Evolutionary conservation across 2,329 filamentous ascomycete species (phyloP), one percentile per base, ranked within the genome.

Genomic region (Pestalotiopsis sp.): DNA sequence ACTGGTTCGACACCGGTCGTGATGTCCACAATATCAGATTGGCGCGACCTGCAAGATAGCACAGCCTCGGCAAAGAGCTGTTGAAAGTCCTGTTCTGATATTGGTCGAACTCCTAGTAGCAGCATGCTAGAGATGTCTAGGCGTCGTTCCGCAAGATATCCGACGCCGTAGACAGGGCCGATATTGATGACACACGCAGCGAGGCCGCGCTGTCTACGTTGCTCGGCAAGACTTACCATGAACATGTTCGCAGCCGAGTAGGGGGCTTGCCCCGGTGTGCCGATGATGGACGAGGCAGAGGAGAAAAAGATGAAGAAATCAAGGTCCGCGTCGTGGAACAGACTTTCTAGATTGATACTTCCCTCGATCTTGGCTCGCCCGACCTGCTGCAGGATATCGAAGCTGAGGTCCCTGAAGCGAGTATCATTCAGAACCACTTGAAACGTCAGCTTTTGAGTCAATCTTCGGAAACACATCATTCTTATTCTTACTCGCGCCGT

Each of bases 51-150:
- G 25, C 81, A 79, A 36, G 76, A 74, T 0, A 80, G 38, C 7
- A 84, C 76, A 1, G 78, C 79, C 68, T 84, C 81, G 1, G 81
- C 80, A 41, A 84, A 80, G 20, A 79, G 65, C 6, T 79, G 75
- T 68, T 80, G 79, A 17, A 83, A 72, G 23, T 82, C 81, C 4
- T 70, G 66, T 67, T 84, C 82, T 1, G 69, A 69, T 14, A 70
- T 63, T 12, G 57, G 55, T 3, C 14, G 11, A 12, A 20, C 20
- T 2, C n/a, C 55, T 3, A 20, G 11, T 27, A 12, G 14, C 12
- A 23, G 11, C 12, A 27, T 12, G 25, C 25, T 27, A 20, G 25
- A 20, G 2, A 20, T 23, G 55, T 58, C 55, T 7, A 27, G 12
- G 14, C 20, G 11, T 7, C 25, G 25, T 12, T 20, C 25, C 3